Conservation (phyloP, 192 early-diverging fungal species). For the Coemansia sp. region DNA sequence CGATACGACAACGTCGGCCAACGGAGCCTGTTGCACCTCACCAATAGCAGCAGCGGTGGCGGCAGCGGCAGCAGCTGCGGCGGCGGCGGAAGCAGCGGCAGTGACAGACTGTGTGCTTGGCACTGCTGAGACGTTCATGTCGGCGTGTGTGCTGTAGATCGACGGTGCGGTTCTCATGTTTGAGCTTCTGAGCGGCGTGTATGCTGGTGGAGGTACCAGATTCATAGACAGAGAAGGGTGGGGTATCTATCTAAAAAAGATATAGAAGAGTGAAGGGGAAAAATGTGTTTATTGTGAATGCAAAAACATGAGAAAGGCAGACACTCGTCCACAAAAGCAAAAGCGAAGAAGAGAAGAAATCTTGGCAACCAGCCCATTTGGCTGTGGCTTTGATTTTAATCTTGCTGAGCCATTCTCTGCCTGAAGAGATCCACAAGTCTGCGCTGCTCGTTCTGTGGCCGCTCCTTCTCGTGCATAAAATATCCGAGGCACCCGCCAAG, state of each 20-base stretch:
- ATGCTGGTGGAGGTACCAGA: conserved; percentile 3
- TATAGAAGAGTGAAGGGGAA: no score
- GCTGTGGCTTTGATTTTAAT: background rate
- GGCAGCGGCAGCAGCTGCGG: background rate
- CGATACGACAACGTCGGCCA: background rate
- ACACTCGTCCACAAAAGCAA: no score
- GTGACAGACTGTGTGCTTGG: background rate
- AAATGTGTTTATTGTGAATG: no score
- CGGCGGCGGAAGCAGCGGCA: background rate
- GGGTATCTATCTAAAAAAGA: no score
- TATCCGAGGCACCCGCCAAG: conserved; percentile 39
- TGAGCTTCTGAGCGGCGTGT: conserved; percentile 6
- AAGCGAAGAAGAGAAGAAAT: no score
- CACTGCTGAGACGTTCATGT: background rate
- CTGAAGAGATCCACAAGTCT: conserved; percentile 24
- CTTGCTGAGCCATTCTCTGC: conserved; percentile 15
- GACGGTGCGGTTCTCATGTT: background rate
- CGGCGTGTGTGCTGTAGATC: no score
- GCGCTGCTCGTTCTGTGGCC: conserved; percentile 21
- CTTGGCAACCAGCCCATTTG: no score
- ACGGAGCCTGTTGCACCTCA: background rate
- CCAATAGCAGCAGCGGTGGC: background rate
- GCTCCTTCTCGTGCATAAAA: conserved; percentile 45
- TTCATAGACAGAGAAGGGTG: background rate
- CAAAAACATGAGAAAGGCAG: no score